A percentile compares a stretch with the other conserved stretches of the same genome.
These are phyloP conservation scores for Eucalyptus fibrosa DNA, from an alignment of 345 rosid species.

Conservation along the genomic window DNA sequence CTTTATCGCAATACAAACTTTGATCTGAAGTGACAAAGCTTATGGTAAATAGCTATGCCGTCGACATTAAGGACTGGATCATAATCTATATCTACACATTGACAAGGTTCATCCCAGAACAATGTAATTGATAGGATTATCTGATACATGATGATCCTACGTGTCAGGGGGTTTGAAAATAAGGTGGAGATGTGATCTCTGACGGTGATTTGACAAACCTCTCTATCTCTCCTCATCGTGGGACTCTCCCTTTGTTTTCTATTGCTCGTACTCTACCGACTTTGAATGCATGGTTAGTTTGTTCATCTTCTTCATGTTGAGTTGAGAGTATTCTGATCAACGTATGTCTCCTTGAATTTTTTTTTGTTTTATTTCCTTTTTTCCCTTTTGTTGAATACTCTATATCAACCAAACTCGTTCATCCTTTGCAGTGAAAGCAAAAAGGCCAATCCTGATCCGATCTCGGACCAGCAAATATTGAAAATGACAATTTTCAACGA, in stretches of 20 bases:
- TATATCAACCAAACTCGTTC: background rate
- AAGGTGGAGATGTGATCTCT: background rate
- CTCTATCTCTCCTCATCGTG: background rate
- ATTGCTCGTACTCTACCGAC: background rate
- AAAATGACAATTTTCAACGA: background rate
- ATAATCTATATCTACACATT: background rate
- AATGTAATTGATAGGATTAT: background rate
- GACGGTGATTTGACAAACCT: background rate
- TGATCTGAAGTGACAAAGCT: background rate
- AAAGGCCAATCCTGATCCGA: background rate
- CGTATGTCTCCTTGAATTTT: background rate
- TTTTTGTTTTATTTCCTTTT: background rate
- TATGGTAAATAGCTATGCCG: background rate
- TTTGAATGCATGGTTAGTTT: background rate
- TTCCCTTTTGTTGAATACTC: background rate
- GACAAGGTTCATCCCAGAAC: background rate
- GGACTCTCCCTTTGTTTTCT: background rate
- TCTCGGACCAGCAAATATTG: background rate
- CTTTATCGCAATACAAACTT: too few relatives aligned
- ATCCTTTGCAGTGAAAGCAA: background rate
- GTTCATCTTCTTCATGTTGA: too few relatives aligned
- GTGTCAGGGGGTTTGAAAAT: background rate
- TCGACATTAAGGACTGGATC: background rate
- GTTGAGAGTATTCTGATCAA: background rate
- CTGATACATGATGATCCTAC: background rate